Evolutionary conservation across 2,329 filamentous ascomycete species (phyloP).

Genomic region (Fusarium vanettenii): DNA sequence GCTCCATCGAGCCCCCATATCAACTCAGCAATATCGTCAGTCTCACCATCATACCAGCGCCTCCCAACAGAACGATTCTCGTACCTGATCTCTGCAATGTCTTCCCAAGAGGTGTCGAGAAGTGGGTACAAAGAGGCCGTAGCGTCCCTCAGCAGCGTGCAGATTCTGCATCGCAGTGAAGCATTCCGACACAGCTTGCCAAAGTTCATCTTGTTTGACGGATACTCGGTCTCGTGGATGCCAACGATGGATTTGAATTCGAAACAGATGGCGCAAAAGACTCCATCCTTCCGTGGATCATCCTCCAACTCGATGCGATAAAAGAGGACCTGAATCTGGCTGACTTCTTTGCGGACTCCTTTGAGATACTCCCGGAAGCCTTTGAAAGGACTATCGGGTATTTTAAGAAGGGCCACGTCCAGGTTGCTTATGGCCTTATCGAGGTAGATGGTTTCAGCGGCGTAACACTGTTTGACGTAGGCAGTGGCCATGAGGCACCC

Average conservation of each 20-base stretch:
- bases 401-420: not conserved
- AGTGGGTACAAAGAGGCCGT: not conserved
- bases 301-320: not conserved
- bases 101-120: not conserved
- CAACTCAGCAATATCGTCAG: not conserved
- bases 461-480: not conserved
- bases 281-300: not conserved
- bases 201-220: not conserved
- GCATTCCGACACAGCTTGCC: not conserved
- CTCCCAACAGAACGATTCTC: not conserved
- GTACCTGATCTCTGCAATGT: not conserved
- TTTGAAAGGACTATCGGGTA: not conserved
- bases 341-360: not conserved
- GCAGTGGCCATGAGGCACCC: not conserved
- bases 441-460: not conserved
- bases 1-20: not conserved
- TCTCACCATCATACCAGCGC: not conserved
- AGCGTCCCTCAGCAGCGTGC: not conserved
- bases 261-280: not conserved
- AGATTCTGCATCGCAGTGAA: not conserved
- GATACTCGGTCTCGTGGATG: not conserved
- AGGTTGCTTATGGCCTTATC: not conserved
- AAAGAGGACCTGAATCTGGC: not conserved
- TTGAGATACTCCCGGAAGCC: not conserved
- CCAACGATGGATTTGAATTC: not conserved